Conservation (phyloP, 1,284 basidiomycete species). For the Tausonia pullulans region DNA sequence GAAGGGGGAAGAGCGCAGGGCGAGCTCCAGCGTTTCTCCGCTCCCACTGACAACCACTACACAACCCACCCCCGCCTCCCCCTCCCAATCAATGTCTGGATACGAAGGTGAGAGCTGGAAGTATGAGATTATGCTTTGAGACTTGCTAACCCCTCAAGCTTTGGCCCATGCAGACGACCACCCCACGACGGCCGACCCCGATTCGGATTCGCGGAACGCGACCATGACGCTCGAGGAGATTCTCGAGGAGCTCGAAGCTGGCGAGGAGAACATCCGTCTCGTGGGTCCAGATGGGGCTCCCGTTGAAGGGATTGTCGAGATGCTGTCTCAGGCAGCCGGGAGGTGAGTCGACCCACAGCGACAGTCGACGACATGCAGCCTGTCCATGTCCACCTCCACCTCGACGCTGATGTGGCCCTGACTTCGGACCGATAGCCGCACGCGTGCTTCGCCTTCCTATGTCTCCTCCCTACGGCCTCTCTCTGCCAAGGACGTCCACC, state of each 20-base stretch:
- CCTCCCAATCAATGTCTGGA: neutral
- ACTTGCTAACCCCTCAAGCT: no score
- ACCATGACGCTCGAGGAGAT: constrained; percentile 4
- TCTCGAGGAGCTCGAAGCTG: constrained; percentile 11
- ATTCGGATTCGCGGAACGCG: neutral
- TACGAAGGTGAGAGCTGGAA: constrained; percentile 1
- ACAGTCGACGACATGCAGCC: no score
- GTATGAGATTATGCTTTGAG: no score
- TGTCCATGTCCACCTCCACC: no score
- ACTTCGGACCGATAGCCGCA: no score
- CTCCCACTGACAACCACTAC: no score
- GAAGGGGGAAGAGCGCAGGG: no score
- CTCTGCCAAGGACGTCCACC: no score
- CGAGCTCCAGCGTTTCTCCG: no score
- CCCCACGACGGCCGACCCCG: neutral
- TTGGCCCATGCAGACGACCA: constrained; percentile 3
- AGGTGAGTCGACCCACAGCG: constrained; percentile 1
- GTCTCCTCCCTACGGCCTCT: no score
- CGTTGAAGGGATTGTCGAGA: constrained; percentile 13
- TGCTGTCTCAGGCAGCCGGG: constrained; percentile 2
- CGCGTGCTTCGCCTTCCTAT: no score
- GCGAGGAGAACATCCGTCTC: constrained; percentile 4
- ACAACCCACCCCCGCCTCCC: neutral
- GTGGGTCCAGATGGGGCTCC: constrained; percentile 7
- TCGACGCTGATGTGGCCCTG: no score